Conservation (phyloP, 495 filamentous ascomycete genomes). For the Penicillium robsamsonii region DNA sequence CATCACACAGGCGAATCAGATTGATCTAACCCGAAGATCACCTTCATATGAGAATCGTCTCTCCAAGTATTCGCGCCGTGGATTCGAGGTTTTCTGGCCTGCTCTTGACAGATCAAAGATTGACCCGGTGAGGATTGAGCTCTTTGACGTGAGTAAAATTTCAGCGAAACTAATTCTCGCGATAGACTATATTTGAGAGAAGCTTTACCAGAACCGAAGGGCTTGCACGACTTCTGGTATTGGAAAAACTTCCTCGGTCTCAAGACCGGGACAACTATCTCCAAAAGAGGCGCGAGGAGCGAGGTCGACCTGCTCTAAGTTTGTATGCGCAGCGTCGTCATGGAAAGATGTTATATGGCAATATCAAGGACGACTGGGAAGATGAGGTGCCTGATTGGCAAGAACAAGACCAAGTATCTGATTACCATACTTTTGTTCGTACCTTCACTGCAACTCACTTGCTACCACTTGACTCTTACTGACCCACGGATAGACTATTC, state of each 20-base stretch:
- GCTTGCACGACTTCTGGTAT: slow-evolving; percentile 74
- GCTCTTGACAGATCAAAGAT: slow-evolving; percentile 67
- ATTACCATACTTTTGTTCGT: slow-evolving; percentile 68
- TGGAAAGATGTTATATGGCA: slow-evolving; percentile 40
- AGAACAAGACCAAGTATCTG: slow-evolving; percentile 66
- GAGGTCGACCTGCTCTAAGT: slow-evolving; percentile 55
- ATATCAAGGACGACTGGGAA: slow-evolving; percentile 68
- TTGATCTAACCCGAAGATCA: slow-evolving; percentile 75
- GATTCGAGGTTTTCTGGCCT: slow-evolving; percentile 79
- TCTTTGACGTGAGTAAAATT: background rate
- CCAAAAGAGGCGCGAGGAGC: slow-evolving; percentile 62
- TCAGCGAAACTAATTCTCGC: background rate
- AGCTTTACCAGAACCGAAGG: slow-evolving; percentile 71
- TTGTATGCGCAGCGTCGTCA: slow-evolving; percentile 18
- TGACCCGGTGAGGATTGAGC: slow-evolving; percentile 52
- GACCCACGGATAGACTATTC: slow-evolving; percentile 50
- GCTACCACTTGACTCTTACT: background rate
- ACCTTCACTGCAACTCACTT: background rate
- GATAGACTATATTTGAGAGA: slow-evolving; percentile 74
- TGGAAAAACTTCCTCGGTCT: slow-evolving; percentile 69
- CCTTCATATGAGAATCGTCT: slow-evolving; percentile 84
- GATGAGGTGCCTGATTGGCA: slow-evolving; percentile 83
- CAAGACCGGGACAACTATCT: slow-evolving; percentile 64
- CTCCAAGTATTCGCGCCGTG: slow-evolving; percentile 81
- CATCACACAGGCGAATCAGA: slow-evolving; percentile 74